phyloP scores from a whole-genome alignment of 1,284 basidiomycete genomes.

The Melampsora larici-populina region DNA sequence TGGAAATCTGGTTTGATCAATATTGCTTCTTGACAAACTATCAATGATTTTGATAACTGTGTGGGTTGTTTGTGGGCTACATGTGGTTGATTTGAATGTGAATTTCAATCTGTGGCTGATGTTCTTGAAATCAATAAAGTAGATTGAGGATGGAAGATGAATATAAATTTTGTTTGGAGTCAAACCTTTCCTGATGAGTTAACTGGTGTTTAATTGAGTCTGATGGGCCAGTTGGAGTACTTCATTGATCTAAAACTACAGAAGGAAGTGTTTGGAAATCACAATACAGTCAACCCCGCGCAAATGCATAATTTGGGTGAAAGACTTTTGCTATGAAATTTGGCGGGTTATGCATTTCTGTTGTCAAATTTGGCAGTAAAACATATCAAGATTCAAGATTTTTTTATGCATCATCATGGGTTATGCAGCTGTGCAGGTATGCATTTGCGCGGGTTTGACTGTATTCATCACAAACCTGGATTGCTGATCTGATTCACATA shows the following conservation, averaged over 20 bases:
- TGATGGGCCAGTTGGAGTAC: slow-evolving; percentile 70
- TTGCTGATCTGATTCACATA: slow-evolving; percentile 58
- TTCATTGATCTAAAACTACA: slow-evolving; percentile 73
- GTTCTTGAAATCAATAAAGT: slow-evolving; percentile 30
- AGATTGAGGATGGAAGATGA: not conserved
- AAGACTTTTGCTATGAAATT: too few species aligned
- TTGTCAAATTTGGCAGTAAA: too few species aligned
- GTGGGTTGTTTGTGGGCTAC: slow-evolving; percentile 55
- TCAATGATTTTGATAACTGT: slow-evolving; percentile 74
- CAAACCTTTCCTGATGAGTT: slow-evolving; percentile 66
- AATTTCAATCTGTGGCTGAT: slow-evolving; percentile 37
- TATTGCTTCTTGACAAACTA: slow-evolving; percentile 81
- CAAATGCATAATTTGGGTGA: too few species aligned
- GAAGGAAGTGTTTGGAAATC: slow-evolving; percentile 81
- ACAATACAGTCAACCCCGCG: too few species aligned
- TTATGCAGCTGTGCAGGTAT: too few species aligned
- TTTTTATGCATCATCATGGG: too few species aligned
- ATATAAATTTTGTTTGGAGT: slow-evolving; percentile 57
- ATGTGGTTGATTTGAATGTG: slow-evolving; percentile 46
- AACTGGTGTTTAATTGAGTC: slow-evolving; percentile 61
- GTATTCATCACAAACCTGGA: slow-evolving; percentile 79
- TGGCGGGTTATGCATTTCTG: too few species aligned
- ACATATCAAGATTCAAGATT: too few species aligned
- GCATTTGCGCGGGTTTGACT: too few species aligned
- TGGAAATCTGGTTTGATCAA: slow-evolving; percentile 93